Evolutionary conservation across 2,329 filamentous ascomycete species (phyloP), one percentile per base, ranked within the genome.

Genomic region (Cordyceps javanica): DNA sequence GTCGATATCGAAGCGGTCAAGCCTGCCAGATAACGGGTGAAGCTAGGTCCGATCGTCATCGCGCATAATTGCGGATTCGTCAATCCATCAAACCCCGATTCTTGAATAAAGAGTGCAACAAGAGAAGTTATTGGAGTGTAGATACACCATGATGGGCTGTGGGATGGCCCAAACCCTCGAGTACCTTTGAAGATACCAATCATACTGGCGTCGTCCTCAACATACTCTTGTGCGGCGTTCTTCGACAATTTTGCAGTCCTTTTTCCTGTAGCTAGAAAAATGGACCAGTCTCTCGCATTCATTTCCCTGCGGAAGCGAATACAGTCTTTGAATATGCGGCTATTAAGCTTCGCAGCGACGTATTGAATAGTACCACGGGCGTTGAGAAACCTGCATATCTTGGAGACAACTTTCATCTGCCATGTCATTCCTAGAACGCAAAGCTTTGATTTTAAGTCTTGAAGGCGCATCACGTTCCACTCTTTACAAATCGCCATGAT

Each of bases 361-460:
- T 82, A 85, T 48, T 78, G 77, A 21, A 84, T 73, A 28, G 80
- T 75, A 6, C 82, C 83, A 48, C 79, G 72, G 25, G 77, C 75
- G 23, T 81, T 81, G 60, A 85, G 76, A 63, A 82, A 82, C 16
- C 83, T 77, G 48, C 80, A 82, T 14, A 80, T 78, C 62, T 82
- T 83, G 8, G 82, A 79, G 41, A 83, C 69, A 7, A 80, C 78
- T 62, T 81, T 82, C 81, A 85, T 85, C 64, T 84, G 80, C 74
- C 80, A 83, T 21, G 73, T 73, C 63, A 77, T 75, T n/a, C 77
- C 76, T 2, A 77, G 65, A 16, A 85, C 75, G 5, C 81, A 82
- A 28, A 86, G 72, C 65, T 86, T 86, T 23, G 70, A 68, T 60
- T 83, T 79, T 56, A 86, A 69, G 61, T 86, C 82, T 28, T 77